Evolutionary conservation across 306 rosid species (phyloP), one percentile per base, ranked within the genome.

Genomic region (Prunus mira): DNA sequence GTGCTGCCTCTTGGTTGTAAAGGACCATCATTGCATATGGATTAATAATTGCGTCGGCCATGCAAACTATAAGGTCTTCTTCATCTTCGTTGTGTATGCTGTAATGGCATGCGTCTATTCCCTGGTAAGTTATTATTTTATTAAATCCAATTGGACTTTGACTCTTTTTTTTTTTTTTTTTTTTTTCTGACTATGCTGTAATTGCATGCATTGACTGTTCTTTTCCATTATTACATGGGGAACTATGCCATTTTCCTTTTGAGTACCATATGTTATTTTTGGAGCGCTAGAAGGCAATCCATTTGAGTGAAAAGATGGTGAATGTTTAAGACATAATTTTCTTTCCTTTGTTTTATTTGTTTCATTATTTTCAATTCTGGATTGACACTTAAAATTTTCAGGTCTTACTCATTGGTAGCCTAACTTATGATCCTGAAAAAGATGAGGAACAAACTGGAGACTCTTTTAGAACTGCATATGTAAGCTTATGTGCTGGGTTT

Each of bases 1-100:
- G 45, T 82, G 22, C 75, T 81, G 74, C 75, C 79, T 78, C 56
- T 74, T 87, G 83, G 79, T 83, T 93, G 80, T 70, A 84, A 63
- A 94, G 98, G 99, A 95, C 82, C 99, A 95, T 74, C 99, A 95
- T 73, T 95, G 99, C 87, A 89, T 92, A 83, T 95, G 99, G 99
- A 95, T 95, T 77, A 89, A 91, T 81, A 95, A 95, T 73, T 95
- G 99, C 9, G 91, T 95, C 1, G 99, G 99, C 82, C 97, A 90
- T 85, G 90, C 89, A 81, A 95, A 95, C 92, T 95, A 95, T 69
- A 92, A 90, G 86, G 85, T 75, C 81, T 95, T 95, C 91, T 89
- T 95, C 84, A 67, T 90, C 85, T 95, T 88, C 43, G 88, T 95
- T 76, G 74, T 86, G 79, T 89, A 92, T 89, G 97, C 99, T 56